Base-by-base conservation (phyloP, 139 green algal species). In the Closterium sp. region DNA sequence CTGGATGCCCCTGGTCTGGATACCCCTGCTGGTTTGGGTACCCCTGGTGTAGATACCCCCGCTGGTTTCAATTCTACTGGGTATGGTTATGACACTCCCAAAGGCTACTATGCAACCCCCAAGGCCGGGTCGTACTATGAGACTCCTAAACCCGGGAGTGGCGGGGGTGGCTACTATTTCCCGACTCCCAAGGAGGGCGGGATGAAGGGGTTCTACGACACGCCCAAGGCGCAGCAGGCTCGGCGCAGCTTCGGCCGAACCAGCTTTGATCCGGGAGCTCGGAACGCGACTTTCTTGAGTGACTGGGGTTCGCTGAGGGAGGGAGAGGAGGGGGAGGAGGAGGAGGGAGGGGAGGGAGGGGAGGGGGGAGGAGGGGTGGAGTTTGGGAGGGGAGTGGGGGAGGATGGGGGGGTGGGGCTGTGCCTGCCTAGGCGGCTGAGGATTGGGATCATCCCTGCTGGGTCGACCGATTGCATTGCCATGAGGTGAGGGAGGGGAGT, bases 361-460 rank as follows among this genome's bases (percentile, higher is more conserved):
- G 83, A 33, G n/a, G 4, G 25, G 28, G 76, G 23, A 8, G 28
- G 76, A 85, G 8, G 4, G 28, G 76, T 4, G 76, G 25, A 85
- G 25, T 31, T 7, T 3, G 76, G 76, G 8, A n/a, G 4, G 23
- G 76, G 76, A n/a, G 23, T 85, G 76, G 25, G 25, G 76, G 76
- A n/a, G 76, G 28, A 31, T 31, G 25, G 28, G 4, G 76, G 76
- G 4, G 25, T 85, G 76, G 23, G 8, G 23, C 4, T 85, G 30
- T 34, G 32, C 5, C 55, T 84, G 16, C 33, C 36, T 55, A 55
- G 33, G 69, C 43, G 85, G 33, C 36, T 92, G 28, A 83, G 76
- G 3, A 85, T 89, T 31, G 81, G 76, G 10, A 92, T 92, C 21
- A 92, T 92, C 38, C 89, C 81, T 4, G 89, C 89, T 30, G 76